Conservation (phyloP, 768 basidiomycete species). For the Tricholoma hemisulphureum region DNA sequence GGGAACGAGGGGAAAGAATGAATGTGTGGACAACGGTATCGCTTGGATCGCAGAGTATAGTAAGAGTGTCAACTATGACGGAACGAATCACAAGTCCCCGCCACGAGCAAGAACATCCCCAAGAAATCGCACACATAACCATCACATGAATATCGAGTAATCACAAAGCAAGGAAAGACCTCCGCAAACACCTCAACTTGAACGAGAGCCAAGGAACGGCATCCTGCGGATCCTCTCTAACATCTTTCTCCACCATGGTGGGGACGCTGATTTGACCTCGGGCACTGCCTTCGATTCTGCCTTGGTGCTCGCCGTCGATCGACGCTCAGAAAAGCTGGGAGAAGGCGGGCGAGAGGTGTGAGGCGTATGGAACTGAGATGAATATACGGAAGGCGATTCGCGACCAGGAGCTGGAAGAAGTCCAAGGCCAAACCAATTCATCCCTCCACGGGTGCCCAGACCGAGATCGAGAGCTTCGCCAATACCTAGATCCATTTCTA, state of each 20-base stretch:
- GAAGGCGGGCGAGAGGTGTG: constrained; percentile 29
- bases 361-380: constrained; percentile 32
- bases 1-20: too few relatives aligned
- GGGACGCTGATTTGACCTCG: constrained; percentile 19
- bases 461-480: constrained; percentile 40
- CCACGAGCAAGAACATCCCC: too few relatives aligned
- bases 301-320: constrained; percentile 17
- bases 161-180: too few relatives aligned
- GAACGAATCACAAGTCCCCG: too few relatives aligned
- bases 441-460: constrained; percentile 34
- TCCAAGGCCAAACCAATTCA: constrained; percentile 41
- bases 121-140: too few relatives aligned
- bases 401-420: constrained; percentile 36
- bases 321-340: constrained; percentile 13
- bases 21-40: too few relatives aligned
- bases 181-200: too few relatives aligned
- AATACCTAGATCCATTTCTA: constrained; percentile 39
- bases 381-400: constrained; percentile 37
- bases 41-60: too few relatives aligned
- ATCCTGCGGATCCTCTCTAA: constrained; percentile 26
- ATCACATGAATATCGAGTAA: too few relatives aligned
- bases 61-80: too few relatives aligned
- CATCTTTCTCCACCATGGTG: constrained; percentile 34
- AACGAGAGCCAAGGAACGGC: constrained; percentile 27
- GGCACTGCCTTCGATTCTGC: constrained; percentile 1